A percentile compares a stretch with the other conserved stretches of the same genome.
These are phyloP conservation scores for Colletotrichum tamarilloi DNA, from an alignment of 2,329 filamentous ascomycete genomes.

Conservation along the genomic window DNA sequence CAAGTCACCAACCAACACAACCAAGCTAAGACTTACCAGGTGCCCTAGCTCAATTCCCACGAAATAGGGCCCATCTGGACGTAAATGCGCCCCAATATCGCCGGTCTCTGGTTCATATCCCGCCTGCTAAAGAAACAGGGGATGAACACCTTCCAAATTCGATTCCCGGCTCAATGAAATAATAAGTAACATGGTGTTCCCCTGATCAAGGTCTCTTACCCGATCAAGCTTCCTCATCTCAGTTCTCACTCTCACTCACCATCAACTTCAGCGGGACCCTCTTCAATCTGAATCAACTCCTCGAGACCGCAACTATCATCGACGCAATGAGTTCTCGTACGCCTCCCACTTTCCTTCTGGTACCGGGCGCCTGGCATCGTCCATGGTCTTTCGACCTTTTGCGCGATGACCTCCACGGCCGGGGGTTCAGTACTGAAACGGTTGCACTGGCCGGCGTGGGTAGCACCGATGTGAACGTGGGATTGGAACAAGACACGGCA, in stretches of 20 bases:
- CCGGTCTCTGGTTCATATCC: too few species aligned
- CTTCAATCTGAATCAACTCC: neutral
- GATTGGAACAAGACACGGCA: constrained; percentile 44
- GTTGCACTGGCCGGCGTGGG: constrained; percentile 46
- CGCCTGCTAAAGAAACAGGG: neutral
- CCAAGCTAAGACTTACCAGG: too few species aligned
- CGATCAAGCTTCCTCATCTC: neutral
- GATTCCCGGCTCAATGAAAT: neutral
- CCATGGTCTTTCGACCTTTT: constrained; percentile 44
- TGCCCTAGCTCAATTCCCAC: too few species aligned
- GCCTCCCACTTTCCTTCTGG: neutral
- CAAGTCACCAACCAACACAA: too few species aligned
- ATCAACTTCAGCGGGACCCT: neutral
- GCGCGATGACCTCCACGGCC: constrained; percentile 42
- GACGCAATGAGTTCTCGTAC: neutral
- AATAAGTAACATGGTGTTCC: neutral
- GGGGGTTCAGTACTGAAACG: constrained; percentile 46
- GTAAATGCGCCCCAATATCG: too few species aligned
- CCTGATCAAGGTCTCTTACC: neutral
- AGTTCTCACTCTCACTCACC: neutral
- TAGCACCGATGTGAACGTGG: constrained; percentile 40
- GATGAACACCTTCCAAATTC: neutral
- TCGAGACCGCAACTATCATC: neutral
- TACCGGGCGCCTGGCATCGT: constrained; percentile 51
- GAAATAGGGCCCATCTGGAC: too few species aligned